Percentiles rank a stretch among this genome's conserved stretches.
Conservation (phyloP, 768 basidiomycete species). For the Pulveroboletus sp. region DNA sequence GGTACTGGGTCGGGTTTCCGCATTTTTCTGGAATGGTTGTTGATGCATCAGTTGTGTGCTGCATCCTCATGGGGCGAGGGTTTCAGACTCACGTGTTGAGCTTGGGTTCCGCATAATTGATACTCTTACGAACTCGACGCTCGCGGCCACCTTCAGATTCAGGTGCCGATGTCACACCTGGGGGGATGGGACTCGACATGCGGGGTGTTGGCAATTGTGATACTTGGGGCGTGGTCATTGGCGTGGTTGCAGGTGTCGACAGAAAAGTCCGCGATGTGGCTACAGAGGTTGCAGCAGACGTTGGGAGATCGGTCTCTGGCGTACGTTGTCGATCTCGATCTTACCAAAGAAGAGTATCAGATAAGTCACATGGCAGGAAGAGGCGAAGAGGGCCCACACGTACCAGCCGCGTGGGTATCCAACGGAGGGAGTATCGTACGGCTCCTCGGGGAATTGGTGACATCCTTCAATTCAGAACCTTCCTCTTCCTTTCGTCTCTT, state of each 20-base stretch:
- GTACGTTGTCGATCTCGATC: conserved; percentile 38
- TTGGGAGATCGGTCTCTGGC: conserved; percentile 35
- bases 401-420: conserved; percentile 38
- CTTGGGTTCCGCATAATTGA: conserved; percentile 87
- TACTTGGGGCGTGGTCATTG: conserved; percentile 31
- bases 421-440: conserved; percentile 34
- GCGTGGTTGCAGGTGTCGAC: conserved; percentile 43
- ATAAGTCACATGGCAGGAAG: conserved; percentile 1
- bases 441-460: conserved; percentile 54
- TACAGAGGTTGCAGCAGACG: conserved; percentile 35
- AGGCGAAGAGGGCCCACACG: conserved; percentile 7
- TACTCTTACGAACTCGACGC: conserved; percentile 68
- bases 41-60: conserved; percentile 8
- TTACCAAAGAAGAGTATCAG: conserved; percentile 19
- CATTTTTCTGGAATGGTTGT: conserved; percentile 68
- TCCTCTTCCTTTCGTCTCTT: conserved; percentile 40
- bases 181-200: conserved; percentile 45
- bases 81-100: conserved; percentile 69
- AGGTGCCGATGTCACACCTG: conserved; percentile 32
- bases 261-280: conserved; percentile 39
- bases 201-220: conserved; percentile 50
- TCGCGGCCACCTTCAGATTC: conserved; percentile 40
- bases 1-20: conserved; percentile 70
- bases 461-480: conserved; percentile 50
- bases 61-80: background rate